phyloP scores from a whole-genome alignment of 176 grass and related monocot genomes.

The Aechmea fasciata region DNA sequence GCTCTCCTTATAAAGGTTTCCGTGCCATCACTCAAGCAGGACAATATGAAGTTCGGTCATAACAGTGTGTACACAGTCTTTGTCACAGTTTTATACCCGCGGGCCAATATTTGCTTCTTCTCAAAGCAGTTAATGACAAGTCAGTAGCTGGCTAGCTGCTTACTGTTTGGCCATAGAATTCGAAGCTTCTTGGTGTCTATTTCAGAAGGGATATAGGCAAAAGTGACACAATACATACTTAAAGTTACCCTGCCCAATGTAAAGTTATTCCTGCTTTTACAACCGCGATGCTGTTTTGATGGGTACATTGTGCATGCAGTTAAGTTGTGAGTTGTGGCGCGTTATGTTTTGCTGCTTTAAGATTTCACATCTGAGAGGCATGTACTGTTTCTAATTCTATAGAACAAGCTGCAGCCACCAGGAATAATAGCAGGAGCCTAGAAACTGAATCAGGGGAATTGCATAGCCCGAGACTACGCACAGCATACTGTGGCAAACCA shows the following conservation, averaged over 20 bases:
- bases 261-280: too few species aligned
- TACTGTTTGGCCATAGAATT: neutral
- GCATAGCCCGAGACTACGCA: neutral
- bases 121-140: neutral
- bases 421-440: neutral
- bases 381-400: neutral
- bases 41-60: conserved; percentile 78
- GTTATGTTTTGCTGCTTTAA: conserved; percentile 1
- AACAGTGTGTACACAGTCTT: conserved; percentile 8
- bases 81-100: neutral
- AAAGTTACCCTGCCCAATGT: too few species aligned
- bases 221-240: too few species aligned
- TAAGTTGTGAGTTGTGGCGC: neutral
- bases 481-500: too few species aligned
- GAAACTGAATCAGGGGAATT: neutral
- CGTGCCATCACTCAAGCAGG: conserved; percentile 81
- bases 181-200: neutral
- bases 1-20: conserved; percentile 83
- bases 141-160: neutral
- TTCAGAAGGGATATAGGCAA: too few species aligned
- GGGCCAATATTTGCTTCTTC: neutral
- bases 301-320: neutral
- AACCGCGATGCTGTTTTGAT: too few species aligned
- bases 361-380: neutral
- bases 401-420: neutral